A percentile compares a stretch with the other conserved stretches of the same genome.
phyloP scores from a whole-genome alignment of 805 yeast genomes.

The Candida hungchunana region DNA sequence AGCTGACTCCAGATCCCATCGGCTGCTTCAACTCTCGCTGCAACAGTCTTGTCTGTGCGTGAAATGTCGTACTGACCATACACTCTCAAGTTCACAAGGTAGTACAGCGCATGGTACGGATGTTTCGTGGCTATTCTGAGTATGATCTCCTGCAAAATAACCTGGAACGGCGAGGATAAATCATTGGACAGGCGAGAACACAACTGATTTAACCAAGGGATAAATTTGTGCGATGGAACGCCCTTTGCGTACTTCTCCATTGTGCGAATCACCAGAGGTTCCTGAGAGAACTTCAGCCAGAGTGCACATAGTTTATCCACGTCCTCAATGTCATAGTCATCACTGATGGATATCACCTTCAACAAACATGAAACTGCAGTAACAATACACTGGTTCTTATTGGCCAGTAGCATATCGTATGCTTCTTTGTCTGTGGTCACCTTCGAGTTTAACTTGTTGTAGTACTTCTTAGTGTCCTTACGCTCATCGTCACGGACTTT shows the following conservation, averaged over 20 bases:
- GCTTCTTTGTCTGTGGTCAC: constrained; percentile 46
- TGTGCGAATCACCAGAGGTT: constrained; percentile 38
- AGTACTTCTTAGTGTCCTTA: constrained; percentile 48
- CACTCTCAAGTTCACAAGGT: constrained; percentile 51
- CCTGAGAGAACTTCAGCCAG: constrained; percentile 65
- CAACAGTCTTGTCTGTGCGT: constrained; percentile 34
- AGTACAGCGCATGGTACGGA: constrained; percentile 72
- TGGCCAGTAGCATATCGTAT: constrained; percentile 34
- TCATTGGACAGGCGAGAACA: constrained; percentile 62
- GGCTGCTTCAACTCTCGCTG: constrained; percentile 50
- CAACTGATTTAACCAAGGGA: constrained; percentile 82
- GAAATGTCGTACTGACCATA: constrained; percentile 34
- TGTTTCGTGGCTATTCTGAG: constrained; percentile 45
- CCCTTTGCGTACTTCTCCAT: constrained; percentile 34
- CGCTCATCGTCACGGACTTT: constrained; percentile 42
- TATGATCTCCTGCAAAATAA: constrained; percentile 43
- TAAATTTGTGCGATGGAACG: constrained; percentile 57
- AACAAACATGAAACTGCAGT: constrained; percentile 60
- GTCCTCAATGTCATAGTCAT: constrained; percentile 46
- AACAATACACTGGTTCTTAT: constrained; percentile 39
- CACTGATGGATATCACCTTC: constrained; percentile 43
- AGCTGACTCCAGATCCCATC: constrained; percentile 42
- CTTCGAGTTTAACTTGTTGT: constrained; percentile 44
- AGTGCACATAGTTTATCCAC: constrained; percentile 76
- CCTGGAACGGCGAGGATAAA: constrained; percentile 46